Evolutionary conservation across 1,284 basidiomycete species (phyloP), one percentile per base, ranked within the genome.

Genomic region (Pholiota adiposa): DNA sequence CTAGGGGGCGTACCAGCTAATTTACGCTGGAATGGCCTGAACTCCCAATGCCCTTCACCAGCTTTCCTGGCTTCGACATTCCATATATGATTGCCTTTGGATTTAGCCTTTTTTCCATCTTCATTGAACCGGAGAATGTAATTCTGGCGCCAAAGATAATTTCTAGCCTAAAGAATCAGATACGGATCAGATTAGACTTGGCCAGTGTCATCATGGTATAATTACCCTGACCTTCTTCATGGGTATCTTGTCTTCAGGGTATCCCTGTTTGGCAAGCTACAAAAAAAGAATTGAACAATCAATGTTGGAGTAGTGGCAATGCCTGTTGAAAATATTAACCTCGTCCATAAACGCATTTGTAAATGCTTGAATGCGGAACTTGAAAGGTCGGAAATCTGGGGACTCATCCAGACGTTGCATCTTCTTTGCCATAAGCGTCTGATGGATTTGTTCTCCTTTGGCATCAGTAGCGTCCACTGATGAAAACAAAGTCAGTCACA

Each of bases 51-150:
- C 36, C 89, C 88, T 36, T 93, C 90, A 9, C 79, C 73, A 8
- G 77, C 70, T 71, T 96, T 98, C 77, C 90, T 94, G 18, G 96
- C 97, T 69, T 98, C 95, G 52, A 99, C 92, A 71, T 96, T 97
- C 97, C 97, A 99, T 66, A 99, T 97, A 72, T 99, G 97, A 75
- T 99, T 99, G 54, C 97, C 97, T 80, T 98, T 98, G 55, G 95
- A 97, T 78, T 99, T 99, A 33, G 96, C 94, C 79, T 99, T 99
- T 77, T 98, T 98, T 34, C 96, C 97, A 74, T 99, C 97, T 70
- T 98, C 96, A 74, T 99, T 99, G 83, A 97, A 99, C 27, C 97
- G 92, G 48, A 96, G 92, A 71, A 99, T 99, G 71, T 92, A 92
- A 23, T 92, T 90, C 66, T 92, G 89, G 66, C 81, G 91, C 97